Conservation (phyloP, 2,329 filamentous ascomycete species). For the Myriangium duriaei region DNA sequence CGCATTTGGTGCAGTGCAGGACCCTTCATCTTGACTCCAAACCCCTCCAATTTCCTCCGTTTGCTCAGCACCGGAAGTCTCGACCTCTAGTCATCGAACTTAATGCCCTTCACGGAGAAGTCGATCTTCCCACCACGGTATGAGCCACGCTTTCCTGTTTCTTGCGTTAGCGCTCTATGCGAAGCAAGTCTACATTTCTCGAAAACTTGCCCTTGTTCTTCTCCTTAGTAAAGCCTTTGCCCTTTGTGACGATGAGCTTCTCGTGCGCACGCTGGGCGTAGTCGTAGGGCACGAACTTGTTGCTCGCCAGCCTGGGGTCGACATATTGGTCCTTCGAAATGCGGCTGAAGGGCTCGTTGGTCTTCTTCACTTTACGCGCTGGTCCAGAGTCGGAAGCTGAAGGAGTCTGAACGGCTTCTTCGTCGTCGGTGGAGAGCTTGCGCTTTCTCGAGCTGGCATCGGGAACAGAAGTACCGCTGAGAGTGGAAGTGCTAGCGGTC, state of each 20-base stretch:
- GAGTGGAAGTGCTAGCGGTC: constrained; percentile 12
- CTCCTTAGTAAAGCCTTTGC: constrained; percentile 98
- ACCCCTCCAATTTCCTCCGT: no score
- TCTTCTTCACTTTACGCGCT: constrained; percentile 35
- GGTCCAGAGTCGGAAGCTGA: constrained; percentile 8
- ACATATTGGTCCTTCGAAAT: constrained; percentile 58
- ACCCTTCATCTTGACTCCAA: no score
- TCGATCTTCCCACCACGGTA: constrained; percentile 87
- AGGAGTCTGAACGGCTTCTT: background rate
- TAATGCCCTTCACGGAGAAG: constrained; percentile 72
- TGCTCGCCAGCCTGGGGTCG: constrained; percentile 59
- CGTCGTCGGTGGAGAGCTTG: constrained; percentile 19
- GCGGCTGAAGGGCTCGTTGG: constrained; percentile 62
- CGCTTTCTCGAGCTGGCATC: constrained; percentile 27
- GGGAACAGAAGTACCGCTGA: constrained; percentile 18
- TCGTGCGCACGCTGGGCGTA: constrained; percentile 83
- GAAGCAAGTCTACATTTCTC: constrained; percentile 15
- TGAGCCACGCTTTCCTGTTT: constrained; percentile 56
- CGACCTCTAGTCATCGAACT: constrained; percentile 74
- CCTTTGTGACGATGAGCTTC: constrained; percentile 79
- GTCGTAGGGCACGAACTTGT: constrained; percentile 69
- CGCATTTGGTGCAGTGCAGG: no score
- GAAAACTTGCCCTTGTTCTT: constrained; percentile 67
- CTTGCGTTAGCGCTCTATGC: no score
- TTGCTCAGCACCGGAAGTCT: no score